Base-by-base conservation (phyloP, 768 basidiomycete genomes). In the Lentinula aciculospora region DNA sequence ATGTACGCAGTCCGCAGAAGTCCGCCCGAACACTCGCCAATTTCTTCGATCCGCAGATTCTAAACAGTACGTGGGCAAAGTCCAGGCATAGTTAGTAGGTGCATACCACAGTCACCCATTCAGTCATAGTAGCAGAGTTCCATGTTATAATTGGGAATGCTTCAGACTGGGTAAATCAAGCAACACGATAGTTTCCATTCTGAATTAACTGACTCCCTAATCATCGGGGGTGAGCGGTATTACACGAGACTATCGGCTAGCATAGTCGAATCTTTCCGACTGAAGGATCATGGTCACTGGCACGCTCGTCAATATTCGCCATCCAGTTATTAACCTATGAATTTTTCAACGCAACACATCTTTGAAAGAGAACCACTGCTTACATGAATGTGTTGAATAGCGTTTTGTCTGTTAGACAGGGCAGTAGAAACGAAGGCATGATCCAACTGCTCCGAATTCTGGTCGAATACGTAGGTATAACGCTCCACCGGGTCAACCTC, bases 221-320 rank as follows among this genome's bases (percentile, higher is more conserved):
- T n/a, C n/a, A n/a, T n/a, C n/a, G n/a, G n/a, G n/a, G n/a, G n/a
- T n/a, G n/a, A n/a, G n/a, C n/a, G 45, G 25, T 46, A 15, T 23
- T 46, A 46, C 45, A 27, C 3, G 12, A 17, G n/a, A n/a, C n/a
- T n/a, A n/a, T n/a, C n/a, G n/a, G 56, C 60, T 68, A 76, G 63
- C 82, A 83, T 8, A 85, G 64, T 53, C 71, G 72, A 51, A 85
- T 68, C 51, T 68, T 70, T 27, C 74, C 81, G 8, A 84, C 81
- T 7, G 78, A 80, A 32, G 84, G 84, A 68, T 86, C 84, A 60
- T 86, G 83, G 64, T 85, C 83, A 58, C 81, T 83, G 39, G 78
- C 71, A 13, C 81, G 72, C 28, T 64, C 71, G 23, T 68, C 67
- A 8, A 75, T 61, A 3, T 71, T 71, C 17, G 73, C 64, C 10